Conservation (phyloP, 2,329 filamentous ascomycete genomes). For the Phialophora macrospora region DNA sequence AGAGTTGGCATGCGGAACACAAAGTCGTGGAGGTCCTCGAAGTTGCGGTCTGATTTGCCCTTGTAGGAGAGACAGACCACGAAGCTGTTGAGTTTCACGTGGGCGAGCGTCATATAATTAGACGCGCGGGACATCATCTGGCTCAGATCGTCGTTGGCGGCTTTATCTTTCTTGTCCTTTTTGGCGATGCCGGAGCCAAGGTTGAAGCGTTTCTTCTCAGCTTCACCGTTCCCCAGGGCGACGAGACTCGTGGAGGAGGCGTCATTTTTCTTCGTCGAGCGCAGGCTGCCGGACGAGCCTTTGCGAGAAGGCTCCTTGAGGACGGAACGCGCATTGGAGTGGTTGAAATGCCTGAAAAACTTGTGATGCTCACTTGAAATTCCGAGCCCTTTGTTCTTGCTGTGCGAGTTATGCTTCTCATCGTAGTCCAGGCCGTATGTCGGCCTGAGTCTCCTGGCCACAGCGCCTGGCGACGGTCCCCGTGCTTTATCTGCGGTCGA, state of each 20-base stretch:
- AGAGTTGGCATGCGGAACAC: constrained; percentile 94
- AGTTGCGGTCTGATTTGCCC: constrained; percentile 90
- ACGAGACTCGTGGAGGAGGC: constrained; percentile 35
- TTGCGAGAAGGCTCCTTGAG: constrained; percentile 34
- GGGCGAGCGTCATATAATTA: constrained; percentile 95
- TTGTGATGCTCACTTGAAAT: constrained; percentile 34
- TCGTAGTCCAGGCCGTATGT: constrained; percentile 59
- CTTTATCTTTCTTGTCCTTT: constrained; percentile 63
- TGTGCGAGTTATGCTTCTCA: constrained; percentile 19
- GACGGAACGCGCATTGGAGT: constrained; percentile 27
- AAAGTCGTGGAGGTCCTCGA: constrained; percentile 96
- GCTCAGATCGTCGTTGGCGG: constrained; percentile 79
- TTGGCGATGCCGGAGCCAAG: constrained; percentile 52
- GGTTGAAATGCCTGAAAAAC: constrained; percentile 37
- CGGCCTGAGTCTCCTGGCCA: constrained; percentile 81
- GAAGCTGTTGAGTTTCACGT: constrained; percentile 93
- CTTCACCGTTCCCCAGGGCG: constrained; percentile 24
- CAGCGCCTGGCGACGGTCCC: constrained; percentile 69
- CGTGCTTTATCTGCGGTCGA: constrained; percentile 53
- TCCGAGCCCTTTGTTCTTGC: constrained; percentile 34
- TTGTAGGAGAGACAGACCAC: constrained; percentile 96
- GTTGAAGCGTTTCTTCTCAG: constrained; percentile 55
- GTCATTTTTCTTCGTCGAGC: constrained; percentile 46
- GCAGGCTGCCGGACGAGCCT: constrained; percentile 41
- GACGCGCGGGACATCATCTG: constrained; percentile 96